Base-by-base conservation (phyloP, 129 eudicot genomes). In the Daucus carota region DNA sequence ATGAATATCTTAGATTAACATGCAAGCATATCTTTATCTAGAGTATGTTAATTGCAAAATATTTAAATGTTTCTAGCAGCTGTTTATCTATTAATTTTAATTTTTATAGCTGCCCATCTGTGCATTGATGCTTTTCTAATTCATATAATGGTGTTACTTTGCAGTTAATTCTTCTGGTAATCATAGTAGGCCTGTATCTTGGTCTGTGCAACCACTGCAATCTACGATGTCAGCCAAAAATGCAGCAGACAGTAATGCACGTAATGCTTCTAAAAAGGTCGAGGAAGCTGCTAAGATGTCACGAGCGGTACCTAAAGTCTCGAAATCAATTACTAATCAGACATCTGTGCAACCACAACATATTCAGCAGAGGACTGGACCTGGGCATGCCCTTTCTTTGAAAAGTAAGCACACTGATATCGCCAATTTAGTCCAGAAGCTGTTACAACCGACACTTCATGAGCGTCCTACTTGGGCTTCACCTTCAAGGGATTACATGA, bases 401-500 rank as follows among this genome's bases (percentile, higher is more conserved):
- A 77, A 76, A 22, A 90, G 78, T 47, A 80, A 77, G 9, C 99
- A 95, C 84, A 31, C 70, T 75, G 96, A 95, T 75, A 84, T 92
- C 70, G 76, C 88, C 79, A 89, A 87, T 79, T 74, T 88, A 65
- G 92, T 95, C 68, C 94, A 95, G 79, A 95, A 88, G 72, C 54
- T 91, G 63, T 79, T 91, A 36, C 87, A 89, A 36, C 97, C 93
- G 16, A 82, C 75, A 67, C 79, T 74, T 69, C 75, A 76, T 2
- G 89, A 84, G 66, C 94, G 79, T 16, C 90, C 89, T 26, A 83
- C 76, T n/a, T 95, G 99, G 99, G 85, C 78, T 76, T 88, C 96
- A 32, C 99, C 94, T 75, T 95, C 97, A 24, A 85, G 96, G 71
- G 97, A 89, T 67, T 95, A 91, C 84, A 91, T 95, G 97, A 91